Percentiles rank a stretch among this genome's conserved stretches.
phyloP scores from a whole-genome alignment of 179 eudicot genomes.

The Carnegiea gigantea region DNA sequence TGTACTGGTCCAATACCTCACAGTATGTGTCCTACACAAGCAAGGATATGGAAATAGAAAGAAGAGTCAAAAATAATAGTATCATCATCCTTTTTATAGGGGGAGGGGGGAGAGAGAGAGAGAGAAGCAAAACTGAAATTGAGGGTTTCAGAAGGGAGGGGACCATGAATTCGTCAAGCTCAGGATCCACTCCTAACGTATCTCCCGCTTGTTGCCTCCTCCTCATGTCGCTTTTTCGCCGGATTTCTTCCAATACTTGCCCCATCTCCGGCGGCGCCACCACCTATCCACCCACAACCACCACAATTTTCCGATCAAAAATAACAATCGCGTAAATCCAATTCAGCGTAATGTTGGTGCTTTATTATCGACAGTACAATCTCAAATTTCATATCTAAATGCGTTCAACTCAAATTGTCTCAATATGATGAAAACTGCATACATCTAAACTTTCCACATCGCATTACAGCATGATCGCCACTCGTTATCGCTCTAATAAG shows the following conservation, averaged over 20 bases:
- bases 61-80: background rate
- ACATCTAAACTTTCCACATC: background rate
- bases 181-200: constrained; percentile 44
- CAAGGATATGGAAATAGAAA: background rate
- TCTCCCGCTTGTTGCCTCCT: constrained; percentile 23
- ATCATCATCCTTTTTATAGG: background rate
- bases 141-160: constrained; percentile 15
- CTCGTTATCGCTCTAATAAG: background rate
- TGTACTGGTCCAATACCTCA: constrained; percentile 73
- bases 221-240: constrained; percentile 31
- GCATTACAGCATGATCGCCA: background rate
- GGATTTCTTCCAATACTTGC: constrained; percentile 37
- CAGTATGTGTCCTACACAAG: constrained; percentile 63
- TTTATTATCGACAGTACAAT: no score
- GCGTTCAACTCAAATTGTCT: no score
- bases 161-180: constrained; percentile 57
- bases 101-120: background rate
- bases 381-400: no score
- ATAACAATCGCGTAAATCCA: background rate
- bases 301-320: background rate
- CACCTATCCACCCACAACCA: constrained; percentile 23
- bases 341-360: background rate
- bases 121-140: background rate
- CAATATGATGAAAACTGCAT: background rate
- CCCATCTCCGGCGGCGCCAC: constrained; percentile 45